Conservation (phyloP, 768 basidiomycete genomes). For the Suillus clintonianus region DNA sequence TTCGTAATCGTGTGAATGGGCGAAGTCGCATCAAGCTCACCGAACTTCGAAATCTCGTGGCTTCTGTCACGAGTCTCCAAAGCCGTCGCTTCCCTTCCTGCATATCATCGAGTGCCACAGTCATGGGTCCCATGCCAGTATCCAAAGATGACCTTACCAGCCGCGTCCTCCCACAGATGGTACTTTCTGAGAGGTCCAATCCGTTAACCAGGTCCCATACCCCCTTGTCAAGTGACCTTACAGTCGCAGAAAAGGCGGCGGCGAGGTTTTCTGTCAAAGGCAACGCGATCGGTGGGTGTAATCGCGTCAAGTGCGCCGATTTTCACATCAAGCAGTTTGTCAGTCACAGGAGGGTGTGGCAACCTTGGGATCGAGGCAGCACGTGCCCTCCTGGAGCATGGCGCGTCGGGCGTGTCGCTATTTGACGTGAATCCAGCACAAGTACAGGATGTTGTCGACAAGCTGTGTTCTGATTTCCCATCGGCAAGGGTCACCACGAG, state of each 20-base stretch:
- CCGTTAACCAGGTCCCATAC: slow-evolving; percentile 31
- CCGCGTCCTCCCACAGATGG: slow-evolving; percentile 34
- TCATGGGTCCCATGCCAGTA: slow-evolving; percentile 10
- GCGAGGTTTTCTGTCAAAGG: slow-evolving; percentile 40
- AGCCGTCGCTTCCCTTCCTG: background rate
- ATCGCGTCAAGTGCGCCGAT: background rate
- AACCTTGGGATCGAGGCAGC: slow-evolving; percentile 37
- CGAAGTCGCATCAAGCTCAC: background rate
- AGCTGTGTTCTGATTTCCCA: slow-evolving; percentile 28
- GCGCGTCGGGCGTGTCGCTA: slow-evolving; percentile 30
- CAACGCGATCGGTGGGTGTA: slow-evolving; percentile 40
- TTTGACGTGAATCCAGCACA: slow-evolving; percentile 22
- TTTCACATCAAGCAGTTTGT: background rate
- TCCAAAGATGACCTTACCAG: slow-evolving; percentile 28
- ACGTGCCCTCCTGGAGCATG: slow-evolving; percentile 47
- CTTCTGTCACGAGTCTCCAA: background rate
- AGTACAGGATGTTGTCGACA: slow-evolving; percentile 13
- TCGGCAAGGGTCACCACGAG: slow-evolving; percentile 33
- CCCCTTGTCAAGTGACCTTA: slow-evolving; percentile 16
- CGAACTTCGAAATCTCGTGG: background rate
- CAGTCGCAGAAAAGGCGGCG: slow-evolving; percentile 28
- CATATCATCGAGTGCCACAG: background rate
- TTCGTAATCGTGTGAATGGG: background rate
- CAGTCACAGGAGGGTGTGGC: slow-evolving; percentile 48
- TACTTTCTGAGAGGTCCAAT: slow-evolving; percentile 33